Evolutionary conservation across 2,329 filamentous ascomycete genomes (phyloP).

Genomic region (Sordariomycetes sp.): DNA sequence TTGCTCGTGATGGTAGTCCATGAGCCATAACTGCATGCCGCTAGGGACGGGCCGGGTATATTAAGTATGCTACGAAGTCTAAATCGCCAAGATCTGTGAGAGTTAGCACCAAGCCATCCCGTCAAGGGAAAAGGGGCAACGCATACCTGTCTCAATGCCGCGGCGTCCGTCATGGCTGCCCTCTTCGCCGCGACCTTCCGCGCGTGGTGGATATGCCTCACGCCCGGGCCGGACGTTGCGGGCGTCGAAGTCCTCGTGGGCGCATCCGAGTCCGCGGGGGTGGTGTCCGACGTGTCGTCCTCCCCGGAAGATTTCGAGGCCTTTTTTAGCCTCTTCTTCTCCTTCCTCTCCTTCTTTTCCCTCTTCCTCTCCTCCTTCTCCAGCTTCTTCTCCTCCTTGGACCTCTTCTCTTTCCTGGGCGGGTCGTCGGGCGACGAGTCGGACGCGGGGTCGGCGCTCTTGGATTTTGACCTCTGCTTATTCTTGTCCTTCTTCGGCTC

Average conservation of each 20-base stretch:
- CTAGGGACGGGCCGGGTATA: background rate
- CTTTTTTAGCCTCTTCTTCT: background rate
- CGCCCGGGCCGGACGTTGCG: background rate
- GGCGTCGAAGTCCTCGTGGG: slow-evolving; percentile 1
- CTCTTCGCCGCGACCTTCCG: slow-evolving; percentile 1
- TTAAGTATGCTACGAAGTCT: background rate
- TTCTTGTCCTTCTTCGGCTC: slow-evolving; percentile 6
- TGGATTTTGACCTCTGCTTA: slow-evolving; percentile 2
- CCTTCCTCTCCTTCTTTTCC: slow-evolving; percentile 2
- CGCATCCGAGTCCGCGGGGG: background rate
- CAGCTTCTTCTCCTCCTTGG: background rate
- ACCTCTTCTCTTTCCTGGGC: background rate
- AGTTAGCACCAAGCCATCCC: background rate
- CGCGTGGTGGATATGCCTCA: slow-evolving; percentile 1
- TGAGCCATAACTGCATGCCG: background rate
- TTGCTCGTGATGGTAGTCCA: background rate
- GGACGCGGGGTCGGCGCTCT: background rate
- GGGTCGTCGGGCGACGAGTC: slow-evolving; percentile 1
- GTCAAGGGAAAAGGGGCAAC: background rate
- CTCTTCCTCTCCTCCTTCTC: slow-evolving; percentile 5
- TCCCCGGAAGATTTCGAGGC: background rate
- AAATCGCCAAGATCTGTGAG: slow-evolving; percentile 1
- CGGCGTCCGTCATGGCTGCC: slow-evolving; percentile 1
- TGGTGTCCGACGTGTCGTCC: background rate
- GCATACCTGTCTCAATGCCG: slow-evolving; percentile 4